Conservation (phyloP, 106 monocot species). For the Ottelia alismoides region DNA sequence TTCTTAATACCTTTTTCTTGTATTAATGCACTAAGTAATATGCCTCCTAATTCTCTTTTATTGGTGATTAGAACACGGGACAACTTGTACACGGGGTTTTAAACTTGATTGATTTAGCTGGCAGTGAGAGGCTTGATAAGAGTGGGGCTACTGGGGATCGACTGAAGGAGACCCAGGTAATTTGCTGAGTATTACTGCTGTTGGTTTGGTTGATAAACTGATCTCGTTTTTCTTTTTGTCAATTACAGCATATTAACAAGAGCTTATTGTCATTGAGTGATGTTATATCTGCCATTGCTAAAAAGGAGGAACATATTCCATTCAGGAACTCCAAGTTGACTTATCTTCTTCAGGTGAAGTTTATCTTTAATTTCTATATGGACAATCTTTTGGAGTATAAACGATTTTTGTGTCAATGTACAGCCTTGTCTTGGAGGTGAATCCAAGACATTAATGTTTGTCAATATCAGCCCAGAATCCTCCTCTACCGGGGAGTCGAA, state of each 20-base stretch:
- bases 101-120: conserved; percentile 94
- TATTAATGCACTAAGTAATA: no score
- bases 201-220: neutral
- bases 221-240: neutral
- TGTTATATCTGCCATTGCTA: conserved; percentile 76
- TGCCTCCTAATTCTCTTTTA: no score
- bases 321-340: conserved; percentile 90
- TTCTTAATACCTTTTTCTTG: no score
- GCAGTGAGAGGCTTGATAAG: conserved; percentile 80
- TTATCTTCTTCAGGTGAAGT: conserved; percentile 65
- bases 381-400: neutral
- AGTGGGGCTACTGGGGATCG: conserved; percentile 92
- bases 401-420: neutral
- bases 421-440: conserved; percentile 95
- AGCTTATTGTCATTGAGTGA: conserved; percentile 78
- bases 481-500: conserved; percentile 59
- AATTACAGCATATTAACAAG: conserved; percentile 70
- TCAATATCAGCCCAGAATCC: conserved; percentile 70
- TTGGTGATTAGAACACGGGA: conserved; percentile 80
- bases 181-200: neutral
- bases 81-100: conserved; percentile 89
- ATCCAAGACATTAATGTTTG: conserved; percentile 90
- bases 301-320: conserved; percentile 87
- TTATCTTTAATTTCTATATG: neutral
- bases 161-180: conserved; percentile 85